Evolutionary conservation across 2,329 filamentous ascomycete species (phyloP), one percentile per base, ranked within the genome.

Genomic region (Colletotrichum nymphaeae): DNA sequence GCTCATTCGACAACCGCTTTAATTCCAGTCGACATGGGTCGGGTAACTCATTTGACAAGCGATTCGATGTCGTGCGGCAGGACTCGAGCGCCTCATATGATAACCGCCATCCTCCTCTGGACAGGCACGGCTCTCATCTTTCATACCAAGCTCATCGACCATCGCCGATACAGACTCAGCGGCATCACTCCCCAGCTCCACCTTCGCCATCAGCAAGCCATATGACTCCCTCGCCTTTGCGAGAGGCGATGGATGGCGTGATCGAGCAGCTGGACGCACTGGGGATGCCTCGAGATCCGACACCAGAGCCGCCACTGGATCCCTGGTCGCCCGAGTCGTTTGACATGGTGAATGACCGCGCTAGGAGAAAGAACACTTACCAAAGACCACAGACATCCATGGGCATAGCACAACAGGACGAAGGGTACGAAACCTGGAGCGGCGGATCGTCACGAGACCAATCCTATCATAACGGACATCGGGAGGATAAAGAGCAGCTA

Each of bases 201-300:
- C 91, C 91, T 4, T 95, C 94, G 5, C 91, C 93, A 2, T 90
- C 88, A 58, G 85, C 86, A 52, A 90, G 88, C 57, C 91, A 91
- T 1, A 86, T 94, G 81, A 99, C 97, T 0, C 97, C 97, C 1
- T 98, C 97, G 2, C 97, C 97, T 0, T 85, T 99, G 3, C 90
- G 97, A 72, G 95, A 95, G 81, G 97, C 97, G 1, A 99, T 99
- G 95, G 96, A 98, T 79, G 96, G 97, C 82, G 95, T 99, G 4
- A 98, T 98, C 91, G 95, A 97, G 76, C 97, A 97, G 69, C 84
- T 99, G 56, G 93, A 97, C 79, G 95, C 95, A 73, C 94, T 99
- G 87, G 93, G 93, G 22, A 86, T 92, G 77, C 86, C 89, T 55
- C 88, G 88, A 69, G 84, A 88, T 26, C 86, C 75, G 78, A 88